Base-by-base conservation (phyloP, 805 yeast genomes). In the Lipomyces lipofer region DNA sequence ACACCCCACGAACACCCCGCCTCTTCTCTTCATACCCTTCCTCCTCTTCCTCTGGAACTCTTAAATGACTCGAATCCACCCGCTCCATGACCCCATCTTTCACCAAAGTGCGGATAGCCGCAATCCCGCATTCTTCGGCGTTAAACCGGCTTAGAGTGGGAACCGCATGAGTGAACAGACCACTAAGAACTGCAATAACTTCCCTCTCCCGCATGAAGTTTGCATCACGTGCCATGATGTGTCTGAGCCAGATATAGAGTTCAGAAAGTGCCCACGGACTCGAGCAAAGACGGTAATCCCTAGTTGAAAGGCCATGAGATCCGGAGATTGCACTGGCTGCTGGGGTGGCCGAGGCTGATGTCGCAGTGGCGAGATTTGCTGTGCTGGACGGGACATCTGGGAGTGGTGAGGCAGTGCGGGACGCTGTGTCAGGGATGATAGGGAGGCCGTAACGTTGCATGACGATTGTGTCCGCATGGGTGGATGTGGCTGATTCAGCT, bases 71-170 rank as follows among this genome's bases (percentile, higher is more conserved):
- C 3, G 4, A 24, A n/a, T 40, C 51, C n/a, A 42, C 39, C 7
- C 9, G 28, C 29, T 49, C 49, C 13, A 68, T 46, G 35, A 68
- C 64, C 1, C 64, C 63, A 33, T 63, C 64, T 9, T 24, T 29
- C 13, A 35, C 27, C 21, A 71, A 52, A 3, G 71, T 60, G 10
- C 52, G 43, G 22, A 70, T 38, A 19, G 61, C 68, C 15, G 59
- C 59, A 2, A 35, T 36, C 1, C 75, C 73, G 5, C 63, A 25
- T 3, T 60, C 47, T 43, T 69, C 72, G 0, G 73, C 69, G 17
- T 56, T 54, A 5, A 62, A 52, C 66, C 69, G 66, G 43, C 60
- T 63, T 12, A 72, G 59, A 3, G 63, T 65, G 1, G 71, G 67
- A 13, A 68, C 51, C 24, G 50, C 28, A 47, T 64, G 61, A 10